Evolutionary conservation across 192 early-diverging fungal genomes (phyloP), one percentile per base, ranked within the genome.

Genomic region (Diversispora eburnea): DNA sequence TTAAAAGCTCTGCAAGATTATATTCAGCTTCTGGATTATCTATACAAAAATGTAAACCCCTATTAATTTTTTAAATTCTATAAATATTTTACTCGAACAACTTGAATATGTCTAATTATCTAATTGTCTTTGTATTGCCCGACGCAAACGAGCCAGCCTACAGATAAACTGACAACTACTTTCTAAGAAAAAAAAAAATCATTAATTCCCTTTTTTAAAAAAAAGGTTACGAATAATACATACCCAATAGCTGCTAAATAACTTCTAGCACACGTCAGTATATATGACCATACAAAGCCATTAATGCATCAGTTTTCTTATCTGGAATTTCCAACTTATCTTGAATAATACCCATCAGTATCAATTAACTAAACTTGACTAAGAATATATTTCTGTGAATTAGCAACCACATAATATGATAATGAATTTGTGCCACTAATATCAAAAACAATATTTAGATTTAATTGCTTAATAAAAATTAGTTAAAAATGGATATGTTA

Each of bases 1-100:
- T 98, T 96, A 76, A 92, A 98, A 2, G 90, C 89, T n/a, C 96
- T 82, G 0, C 85, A 55, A 93, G 72, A 76, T 99, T 99, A 75
- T 93, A 99, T 20, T 87, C 83, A 45, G 88, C 85, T 72, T 95
- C 94, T 69, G 82, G 81, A 47, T 71, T 80, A 3, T 68, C 86
- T 81, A 67, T 80, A 80, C 33, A 93, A 47, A 72, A 91, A 91
- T 49, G 86, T 82, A 71, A 92, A 87, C 10, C 84, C 89, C 76
- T 78, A 39, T 63, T 33, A 2, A 69, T 46, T 19, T 51, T 0
- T 6, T 20, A 47, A 41, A 13, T 57, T 57, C 6, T 57, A 9
- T 4, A 8, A 2, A 43, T 6, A 9, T 3, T 3, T 52, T 20
- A 77, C 84, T 51, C 86, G 88, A 4, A 86, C 69, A 58, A 94